A percentile compares a stretch with the other conserved stretches of the same genome.
These are phyloP conservation scores for Lentinula lateritia DNA, from an alignment of 768 basidiomycete genomes.

Conservation along the genomic window DNA sequence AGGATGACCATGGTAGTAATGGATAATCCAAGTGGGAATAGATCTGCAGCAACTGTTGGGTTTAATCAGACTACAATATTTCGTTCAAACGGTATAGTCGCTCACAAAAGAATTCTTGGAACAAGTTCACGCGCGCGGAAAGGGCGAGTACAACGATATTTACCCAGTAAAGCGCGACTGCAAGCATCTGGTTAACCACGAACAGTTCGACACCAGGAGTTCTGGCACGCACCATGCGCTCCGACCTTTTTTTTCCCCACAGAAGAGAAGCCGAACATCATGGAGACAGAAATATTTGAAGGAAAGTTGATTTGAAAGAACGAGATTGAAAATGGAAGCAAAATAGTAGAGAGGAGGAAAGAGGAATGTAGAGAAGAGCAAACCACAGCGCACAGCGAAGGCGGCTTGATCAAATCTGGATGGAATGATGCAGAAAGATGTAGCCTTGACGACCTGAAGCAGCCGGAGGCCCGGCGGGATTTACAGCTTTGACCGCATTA, in stretches of 20 bases:
- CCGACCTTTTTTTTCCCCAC: slow-evolving; percentile 15
- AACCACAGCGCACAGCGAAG: slow-evolving; percentile 1
- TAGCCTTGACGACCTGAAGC: neutral
- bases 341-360: neutral
- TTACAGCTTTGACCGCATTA: too few relatives aligned
- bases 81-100: neutral
- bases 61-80: slow-evolving; percentile 4
- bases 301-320: neutral
- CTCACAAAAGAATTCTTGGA: slow-evolving; percentile 59
- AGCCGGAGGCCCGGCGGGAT: neutral
- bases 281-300: neutral
- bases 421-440: neutral
- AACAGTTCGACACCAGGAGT: neutral
- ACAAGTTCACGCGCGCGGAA: slow-evolving; percentile 47
- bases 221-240: slow-evolving; percentile 2
- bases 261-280: slow-evolving; percentile 8
- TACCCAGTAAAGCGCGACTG: slow-evolving; percentile 39
- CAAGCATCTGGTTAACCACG: neutral
- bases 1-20: slow-evolving; percentile 43
- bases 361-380: neutral
- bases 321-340: neutral
- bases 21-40: slow-evolving; percentile 57
- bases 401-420: neutral
- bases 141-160: slow-evolving; percentile 49
- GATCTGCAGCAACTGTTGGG: slow-evolving; percentile 46